Evolutionary conservation across 2,329 filamentous ascomycete genomes (phyloP), one percentile per base, ranked within the genome.

Genomic region (Fonsecaea multimorphosa): DNA sequence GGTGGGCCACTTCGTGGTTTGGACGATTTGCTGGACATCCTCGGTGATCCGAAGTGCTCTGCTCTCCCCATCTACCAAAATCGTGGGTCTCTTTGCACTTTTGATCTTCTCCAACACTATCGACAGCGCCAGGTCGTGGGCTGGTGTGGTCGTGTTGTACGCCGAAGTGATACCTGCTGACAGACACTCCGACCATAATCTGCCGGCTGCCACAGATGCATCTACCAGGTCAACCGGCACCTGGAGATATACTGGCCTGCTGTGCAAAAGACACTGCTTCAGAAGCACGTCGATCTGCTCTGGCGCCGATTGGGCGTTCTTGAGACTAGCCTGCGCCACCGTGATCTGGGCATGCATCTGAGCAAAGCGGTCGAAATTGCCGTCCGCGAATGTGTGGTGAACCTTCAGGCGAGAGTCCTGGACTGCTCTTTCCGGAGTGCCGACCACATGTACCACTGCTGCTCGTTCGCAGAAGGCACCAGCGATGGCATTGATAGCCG

Each of bases 371-470:
- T 78, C 72, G 58, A 81, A 86, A 22, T 86, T 81, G 16, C 83
- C 83, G 65, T 86, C 84, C 22, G 58, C 70, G 27, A 76, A 65
- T 3, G 74, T 76, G 62, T 76, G 74, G 58, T 76, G 74, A 19
- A 75, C 70, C 19, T 67, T 70, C 72, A 79, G 77, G 49, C 81
- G 81, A 68, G 78, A 75, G 63, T 77, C 78, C 71, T 85, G 83
- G 5, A 80, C 80, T 16, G 76, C 67, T 12, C 82, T 84, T 19
- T 78, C 79, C 0, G 84, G 83, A 24, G 80, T 80, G 11, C 83
- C 83, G 52, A 89, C 87, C 61, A 89, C 88, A 69, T 85, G 83
- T 24, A 91, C 85, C 4, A 86, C 80, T 54, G 79, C 78, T 8
- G 83, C 82, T 76, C 85, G 87, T 75, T 88, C 79, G 1, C 85